Base-by-base conservation (phyloP, 2,329 filamentous ascomycete genomes). In the Metarhizium humberi region DNA sequence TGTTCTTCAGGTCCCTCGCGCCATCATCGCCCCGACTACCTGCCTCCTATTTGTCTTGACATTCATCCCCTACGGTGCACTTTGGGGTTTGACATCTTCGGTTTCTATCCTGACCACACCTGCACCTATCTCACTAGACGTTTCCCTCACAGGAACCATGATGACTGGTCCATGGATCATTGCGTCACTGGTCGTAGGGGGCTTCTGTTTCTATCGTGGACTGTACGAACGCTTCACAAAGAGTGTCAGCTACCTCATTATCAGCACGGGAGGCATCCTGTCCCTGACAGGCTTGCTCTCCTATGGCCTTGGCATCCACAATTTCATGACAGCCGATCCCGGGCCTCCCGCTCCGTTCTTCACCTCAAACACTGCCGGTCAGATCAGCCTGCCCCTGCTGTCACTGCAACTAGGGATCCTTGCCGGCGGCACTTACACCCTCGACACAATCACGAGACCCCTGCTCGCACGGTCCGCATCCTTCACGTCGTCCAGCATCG, bases 21-120 rank as follows among this genome's bases (percentile, higher is more conserved):
- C 78, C 7, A 65, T 78, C 52, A 59, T 71, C 14, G 76, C 80
- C 0, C 80, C 80, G 1, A 79, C 77, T 0, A 76, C 76, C 0
- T 53, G 71, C 14, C 68, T 82, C 1, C 69, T 79, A 14, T 73
- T 76, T 29, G 55, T 74, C 5, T 66, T 75, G 1, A 73, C 77
- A 0, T 63, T 76, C 29, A 67, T 82, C 1, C 76, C 79, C 0
- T 66, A 71, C 47, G 71, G 72, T 11, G 64, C 72, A 0, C 69
- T 82, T 10, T 80, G 79, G 74, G 75, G 75, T 11, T 56, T 80
- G 8, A 60, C 73, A 0, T 63, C 68, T 25, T 75, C 74, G 1
- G 63, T 82, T 14, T 74, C 77, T 5, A 67, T 78, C 3, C 64
- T 82, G 29, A 76, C 81, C 59, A 63, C 70, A 2, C 69, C 72